These are phyloP conservation scores for Syzygium jambos DNA, from an alignment of 345 rosid species.

Conservation along the genomic window DNA sequence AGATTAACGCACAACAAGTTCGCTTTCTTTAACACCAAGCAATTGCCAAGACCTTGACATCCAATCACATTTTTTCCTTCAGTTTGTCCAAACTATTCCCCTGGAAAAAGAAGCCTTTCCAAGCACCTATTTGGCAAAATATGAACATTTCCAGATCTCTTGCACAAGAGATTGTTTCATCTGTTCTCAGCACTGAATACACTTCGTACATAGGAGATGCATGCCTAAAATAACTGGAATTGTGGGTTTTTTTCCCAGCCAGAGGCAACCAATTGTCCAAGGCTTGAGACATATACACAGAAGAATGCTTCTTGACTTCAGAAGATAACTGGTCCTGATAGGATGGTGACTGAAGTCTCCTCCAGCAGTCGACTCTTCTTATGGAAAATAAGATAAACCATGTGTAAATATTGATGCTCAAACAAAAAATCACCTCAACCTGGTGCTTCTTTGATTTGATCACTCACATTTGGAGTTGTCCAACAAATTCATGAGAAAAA, in stretches of 20 bases:
- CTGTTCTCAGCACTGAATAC: neutral
- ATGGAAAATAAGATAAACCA: neutral
- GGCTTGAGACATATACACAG: neutral
- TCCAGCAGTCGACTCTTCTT: neutral
- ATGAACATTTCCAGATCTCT: neutral
- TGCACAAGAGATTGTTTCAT: neutral
- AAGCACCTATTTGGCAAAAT: neutral
- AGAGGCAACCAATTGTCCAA: neutral
- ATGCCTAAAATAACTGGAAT: neutral
- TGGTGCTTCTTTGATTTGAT: neutral
- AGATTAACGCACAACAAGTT: neutral
- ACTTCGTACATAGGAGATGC: neutral
- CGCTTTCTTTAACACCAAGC: neutral
- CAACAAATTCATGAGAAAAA: neutral
- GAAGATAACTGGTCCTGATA: neutral
- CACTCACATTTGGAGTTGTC: neutral
- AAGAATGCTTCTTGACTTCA: neutral
- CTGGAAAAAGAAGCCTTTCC: neutral
- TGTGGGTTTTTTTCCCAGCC: neutral
- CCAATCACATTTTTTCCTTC: neutral
- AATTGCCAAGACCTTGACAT: neutral
- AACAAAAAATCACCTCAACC: neutral
- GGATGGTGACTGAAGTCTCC: neutral
- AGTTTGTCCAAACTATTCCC: neutral
- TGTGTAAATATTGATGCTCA: neutral